Evolutionary conservation across 257 asterid species (phyloP).

Genomic region (Buddleja alternifolia): DNA sequence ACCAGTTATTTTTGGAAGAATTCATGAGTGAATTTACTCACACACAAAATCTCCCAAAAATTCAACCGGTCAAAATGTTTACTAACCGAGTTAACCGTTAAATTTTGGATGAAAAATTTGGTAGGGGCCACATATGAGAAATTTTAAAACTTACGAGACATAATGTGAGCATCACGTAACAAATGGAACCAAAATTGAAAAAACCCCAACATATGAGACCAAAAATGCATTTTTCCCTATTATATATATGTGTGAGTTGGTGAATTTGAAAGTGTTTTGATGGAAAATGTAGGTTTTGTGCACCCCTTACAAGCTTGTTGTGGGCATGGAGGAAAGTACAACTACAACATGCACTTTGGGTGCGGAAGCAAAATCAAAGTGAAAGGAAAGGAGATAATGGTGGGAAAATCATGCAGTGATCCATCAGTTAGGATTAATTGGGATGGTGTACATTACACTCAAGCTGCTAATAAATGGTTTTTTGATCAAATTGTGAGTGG

Average conservation of each 20-base stretch:
- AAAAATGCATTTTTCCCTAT: too few species aligned
- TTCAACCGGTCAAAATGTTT: too few species aligned
- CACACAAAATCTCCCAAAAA: too few species aligned
- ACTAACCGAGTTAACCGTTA: too few species aligned
- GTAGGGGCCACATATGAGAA: too few species aligned
- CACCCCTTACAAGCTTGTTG: slow-evolving; percentile 78
- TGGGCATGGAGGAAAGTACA: slow-evolving; percentile 95
- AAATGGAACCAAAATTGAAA: too few species aligned
- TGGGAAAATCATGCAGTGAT: slow-evolving; percentile 74
- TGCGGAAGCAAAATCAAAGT: slow-evolving; percentile 70
- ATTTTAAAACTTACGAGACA: too few species aligned
- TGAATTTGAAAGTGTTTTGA: background rate
- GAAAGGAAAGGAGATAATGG: slow-evolving; percentile 58
- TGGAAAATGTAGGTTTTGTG: slow-evolving; percentile 62
- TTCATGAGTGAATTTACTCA: too few species aligned
- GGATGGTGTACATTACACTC: slow-evolving; percentile 85
- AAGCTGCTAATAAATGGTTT: slow-evolving; percentile 80
- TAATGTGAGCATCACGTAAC: too few species aligned
- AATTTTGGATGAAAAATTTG: too few species aligned
- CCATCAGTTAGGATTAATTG: slow-evolving; percentile 63
- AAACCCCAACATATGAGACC: too few species aligned
- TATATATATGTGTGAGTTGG: background rate
- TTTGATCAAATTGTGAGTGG: slow-evolving; percentile 73
- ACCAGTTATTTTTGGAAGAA: too few species aligned
- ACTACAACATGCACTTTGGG: slow-evolving; percentile 53